Base-by-base conservation (phyloP, 108 stramenopile species). In the Fragilariopsis cylindrus region DNA sequence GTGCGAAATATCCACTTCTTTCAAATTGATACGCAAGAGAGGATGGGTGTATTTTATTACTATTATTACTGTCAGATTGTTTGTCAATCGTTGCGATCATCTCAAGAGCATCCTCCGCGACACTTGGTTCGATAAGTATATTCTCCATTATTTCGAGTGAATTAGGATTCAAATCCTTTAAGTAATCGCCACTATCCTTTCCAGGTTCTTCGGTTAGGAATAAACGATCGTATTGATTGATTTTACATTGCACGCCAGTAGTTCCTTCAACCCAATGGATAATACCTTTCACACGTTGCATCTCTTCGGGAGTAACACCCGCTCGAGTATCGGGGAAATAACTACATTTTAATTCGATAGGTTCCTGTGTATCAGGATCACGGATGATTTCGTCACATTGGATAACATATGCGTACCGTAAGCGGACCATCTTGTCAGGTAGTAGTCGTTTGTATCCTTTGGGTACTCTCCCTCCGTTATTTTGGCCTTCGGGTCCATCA, bases 321-420 rank as follows among this genome's bases (percentile, higher is more conserved):
- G 90, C 86, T 12, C 93, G 79, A 42, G 94, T 95, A 56, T 90
- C 89, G 39, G 89, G 90, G 68, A 84, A 83, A 46, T 86, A 84
- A 5, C 86, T 81, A 71, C 96, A 97, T 40, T 81, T 60, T 12
- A 95, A 76, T 74, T 91, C 92, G 44, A 85, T 69, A 3, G 90
- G 91, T 65, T 92, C 90, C 30, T 86, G 75, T 19, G 90, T 90
- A 57, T 73, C 74, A 1, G 82, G 78, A 75, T 94, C 93, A 39
- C 94, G 84, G 21, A 95, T 78, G 47, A 97, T 81, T 60, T 93
- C 87, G 54, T 94, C 80, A 65, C 92, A 94, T n/a, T 78, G 73
- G 41, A 97, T 87, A 1, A 94, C 96, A 73, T 97, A 97, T 0
- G 93, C 96, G 64, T 92, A 93, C 69, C 91, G 88, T 49, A 97